Conservation (phyloP, 2,329 filamentous ascomycete species). For the Elsinoe perseae region DNA sequence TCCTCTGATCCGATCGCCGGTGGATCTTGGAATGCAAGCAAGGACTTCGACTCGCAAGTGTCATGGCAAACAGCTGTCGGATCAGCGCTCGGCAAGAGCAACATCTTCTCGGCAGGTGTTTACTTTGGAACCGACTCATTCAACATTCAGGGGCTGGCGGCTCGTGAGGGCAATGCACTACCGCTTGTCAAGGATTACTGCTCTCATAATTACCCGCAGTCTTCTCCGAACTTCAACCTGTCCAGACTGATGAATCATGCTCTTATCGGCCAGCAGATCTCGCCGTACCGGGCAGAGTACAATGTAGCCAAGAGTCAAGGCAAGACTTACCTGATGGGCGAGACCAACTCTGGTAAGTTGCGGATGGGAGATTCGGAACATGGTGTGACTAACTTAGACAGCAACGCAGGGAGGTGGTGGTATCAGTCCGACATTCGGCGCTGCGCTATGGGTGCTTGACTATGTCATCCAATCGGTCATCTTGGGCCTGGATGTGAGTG, state of each 20-base stretch:
- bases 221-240: conserved; percentile 20
- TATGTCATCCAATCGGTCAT: conserved; percentile 23
- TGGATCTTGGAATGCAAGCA: conserved; percentile 17
- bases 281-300: conserved; percentile 18
- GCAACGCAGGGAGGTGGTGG: conserved; percentile 21
- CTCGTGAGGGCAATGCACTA: conserved; percentile 17
- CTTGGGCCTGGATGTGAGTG: conserved; percentile 20
- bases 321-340: conserved; percentile 23
- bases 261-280: conserved; percentile 19
- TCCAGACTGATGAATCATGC: conserved; percentile 19
- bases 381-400: conserved; percentile 14
- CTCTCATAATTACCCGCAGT: conserved; percentile 43
- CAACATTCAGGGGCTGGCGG: conserved; percentile 17
- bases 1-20: conserved; percentile 17
- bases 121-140: conserved; percentile 20
- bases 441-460: conserved; percentile 25
- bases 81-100: not conserved
- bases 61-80: conserved; percentile 18
- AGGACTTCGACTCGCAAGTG: conserved; percentile 16
- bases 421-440: conserved; percentile 24
- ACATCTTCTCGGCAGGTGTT: conserved; percentile 19
- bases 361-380: not conserved
- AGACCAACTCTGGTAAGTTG: conserved; percentile 27
- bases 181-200: conserved; percentile 17
- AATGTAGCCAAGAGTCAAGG: conserved; percentile 17